Conservation (phyloP, 2,329 filamentous ascomycete species). For the Ceratocystis cacaofunesta region DNA sequence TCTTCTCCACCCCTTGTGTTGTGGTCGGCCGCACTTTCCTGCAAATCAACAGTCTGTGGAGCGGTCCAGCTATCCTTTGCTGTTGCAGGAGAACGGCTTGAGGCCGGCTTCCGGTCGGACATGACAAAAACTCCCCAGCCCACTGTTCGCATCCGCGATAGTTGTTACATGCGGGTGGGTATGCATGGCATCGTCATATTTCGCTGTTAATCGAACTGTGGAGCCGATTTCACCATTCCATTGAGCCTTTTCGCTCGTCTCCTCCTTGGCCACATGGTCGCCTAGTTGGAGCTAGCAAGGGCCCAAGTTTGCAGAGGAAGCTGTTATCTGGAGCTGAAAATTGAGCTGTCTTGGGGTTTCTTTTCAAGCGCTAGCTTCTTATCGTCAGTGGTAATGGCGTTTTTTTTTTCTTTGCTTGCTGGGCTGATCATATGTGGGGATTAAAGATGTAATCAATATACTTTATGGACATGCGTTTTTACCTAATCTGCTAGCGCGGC, state of each 20-base stretch:
- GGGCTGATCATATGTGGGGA: not conserved
- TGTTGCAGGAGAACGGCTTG: too few species aligned
- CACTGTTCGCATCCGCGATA: not conserved
- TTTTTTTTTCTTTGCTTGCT: not conserved
- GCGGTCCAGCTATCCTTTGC: not conserved
- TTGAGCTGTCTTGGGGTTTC: not conserved
- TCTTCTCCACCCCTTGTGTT: not conserved
- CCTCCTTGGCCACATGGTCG: constrained; percentile 1
- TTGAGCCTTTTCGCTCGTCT: not conserved
- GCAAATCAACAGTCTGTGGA: not conserved
- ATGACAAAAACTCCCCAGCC: not conserved
- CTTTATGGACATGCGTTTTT: not conserved
- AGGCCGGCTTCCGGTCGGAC: not conserved
- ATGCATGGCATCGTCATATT: not conserved
- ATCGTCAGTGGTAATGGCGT: not conserved
- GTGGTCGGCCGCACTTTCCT: not conserved
- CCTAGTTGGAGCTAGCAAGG: not conserved
- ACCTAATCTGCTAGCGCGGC: not conserved
- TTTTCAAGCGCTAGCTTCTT: not conserved
- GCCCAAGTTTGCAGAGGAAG: not conserved
- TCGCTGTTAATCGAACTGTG: not conserved
- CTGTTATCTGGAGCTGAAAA: not conserved
- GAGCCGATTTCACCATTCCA: not conserved
- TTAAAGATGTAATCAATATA: not conserved
- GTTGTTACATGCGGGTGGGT: not conserved